Evolutionary conservation across 441 rosid genomes (phyloP).

Genomic region (Arabidopsis hybrid): DNA sequence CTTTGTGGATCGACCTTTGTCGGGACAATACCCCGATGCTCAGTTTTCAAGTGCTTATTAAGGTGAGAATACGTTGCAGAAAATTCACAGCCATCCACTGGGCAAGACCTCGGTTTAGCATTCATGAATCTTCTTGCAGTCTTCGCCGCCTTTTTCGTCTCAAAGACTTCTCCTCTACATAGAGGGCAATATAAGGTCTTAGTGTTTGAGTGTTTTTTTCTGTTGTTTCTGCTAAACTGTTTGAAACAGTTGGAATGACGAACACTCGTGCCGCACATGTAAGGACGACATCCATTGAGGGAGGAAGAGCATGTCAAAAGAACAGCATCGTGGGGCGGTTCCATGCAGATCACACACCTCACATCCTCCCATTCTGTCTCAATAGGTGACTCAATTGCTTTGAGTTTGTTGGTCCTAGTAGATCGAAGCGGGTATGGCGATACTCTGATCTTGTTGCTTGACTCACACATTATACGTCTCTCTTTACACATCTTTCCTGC

Average conservation of each 20-base stretch:
- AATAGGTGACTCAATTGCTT: neutral
- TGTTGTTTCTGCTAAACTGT: conserved; percentile 43
- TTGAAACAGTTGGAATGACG: conserved; percentile 46
- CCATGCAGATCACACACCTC: conserved; percentile 31
- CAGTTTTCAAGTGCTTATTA: conserved; percentile 14
- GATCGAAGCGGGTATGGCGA: neutral
- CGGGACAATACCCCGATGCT: neutral
- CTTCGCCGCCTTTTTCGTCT: neutral
- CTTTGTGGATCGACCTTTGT: conserved; percentile 6
- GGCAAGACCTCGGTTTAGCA: conserved; percentile 28
- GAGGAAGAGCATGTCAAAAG: conserved; percentile 30
- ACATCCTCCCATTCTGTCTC: conserved; percentile 47
- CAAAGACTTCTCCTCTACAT: conserved; percentile 31
- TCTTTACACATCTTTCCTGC: conserved; percentile 16
- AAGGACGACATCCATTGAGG: conserved; percentile 31
- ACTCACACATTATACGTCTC: neutral
- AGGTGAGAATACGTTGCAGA: conserved; percentile 32
- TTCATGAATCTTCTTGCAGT: conserved; percentile 27
- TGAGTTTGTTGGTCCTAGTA: neutral
- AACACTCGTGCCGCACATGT: conserved; percentile 35
- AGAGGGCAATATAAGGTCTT: conserved; percentile 41
- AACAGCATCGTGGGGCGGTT: conserved; percentile 37
- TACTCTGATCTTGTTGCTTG: neutral
- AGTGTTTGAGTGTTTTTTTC: neutral
- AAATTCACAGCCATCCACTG: conserved; percentile 21